Percentiles rank a stretch among this genome's conserved stretches.
Evolutionary conservation across 129 eudicot genomes (phyloP).

Genomic region (Tanacetum coccineum): DNA sequence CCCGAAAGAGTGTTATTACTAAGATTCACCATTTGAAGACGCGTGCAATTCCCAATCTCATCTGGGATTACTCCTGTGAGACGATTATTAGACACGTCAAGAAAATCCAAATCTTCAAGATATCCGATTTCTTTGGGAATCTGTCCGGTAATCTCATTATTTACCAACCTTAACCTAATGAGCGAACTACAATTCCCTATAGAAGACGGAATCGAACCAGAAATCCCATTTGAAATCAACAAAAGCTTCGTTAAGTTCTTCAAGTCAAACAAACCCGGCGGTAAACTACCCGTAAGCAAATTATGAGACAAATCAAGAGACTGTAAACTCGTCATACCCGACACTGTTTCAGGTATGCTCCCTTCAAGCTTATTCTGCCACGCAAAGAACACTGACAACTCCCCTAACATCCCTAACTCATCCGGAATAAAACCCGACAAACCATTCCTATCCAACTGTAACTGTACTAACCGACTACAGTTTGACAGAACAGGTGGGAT

Average conservation of each 20-base stretch:
- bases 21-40: slow-evolving; percentile 65
- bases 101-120: slow-evolving; percentile 51
- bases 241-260: slow-evolving; percentile 64
- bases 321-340: slow-evolving; percentile 63
- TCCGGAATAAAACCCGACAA: slow-evolving; percentile 56
- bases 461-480: slow-evolving; percentile 48
- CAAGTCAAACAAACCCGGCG: slow-evolving; percentile 54
- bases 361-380: slow-evolving; percentile 90
- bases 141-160: slow-evolving; percentile 55
- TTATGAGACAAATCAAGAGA: slow-evolving; percentile 74
- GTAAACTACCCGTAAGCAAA: slow-evolving; percentile 58
- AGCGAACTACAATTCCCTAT: slow-evolving; percentile 68
- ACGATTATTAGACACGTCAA: slow-evolving; percentile 56
- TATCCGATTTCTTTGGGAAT: slow-evolving; percentile 71
- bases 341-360: slow-evolving; percentile 45
- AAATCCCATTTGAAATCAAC: slow-evolving; percentile 53
- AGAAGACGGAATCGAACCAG: slow-evolving; percentile 64
- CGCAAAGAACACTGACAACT: slow-evolving; percentile 63
- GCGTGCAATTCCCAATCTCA: slow-evolving; percentile 70
- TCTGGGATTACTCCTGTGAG: slow-evolving; percentile 59
- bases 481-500: slow-evolving; percentile 66
- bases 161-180: slow-evolving; percentile 52
- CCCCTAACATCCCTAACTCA: slow-evolving; percentile 53
- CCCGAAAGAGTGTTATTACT: slow-evolving; percentile 60
- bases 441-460: slow-evolving; percentile 63